These are phyloP conservation scores for Lachnellula hyalina DNA, from an alignment of 2,329 filamentous ascomycete species.

Conservation along the genomic window DNA sequence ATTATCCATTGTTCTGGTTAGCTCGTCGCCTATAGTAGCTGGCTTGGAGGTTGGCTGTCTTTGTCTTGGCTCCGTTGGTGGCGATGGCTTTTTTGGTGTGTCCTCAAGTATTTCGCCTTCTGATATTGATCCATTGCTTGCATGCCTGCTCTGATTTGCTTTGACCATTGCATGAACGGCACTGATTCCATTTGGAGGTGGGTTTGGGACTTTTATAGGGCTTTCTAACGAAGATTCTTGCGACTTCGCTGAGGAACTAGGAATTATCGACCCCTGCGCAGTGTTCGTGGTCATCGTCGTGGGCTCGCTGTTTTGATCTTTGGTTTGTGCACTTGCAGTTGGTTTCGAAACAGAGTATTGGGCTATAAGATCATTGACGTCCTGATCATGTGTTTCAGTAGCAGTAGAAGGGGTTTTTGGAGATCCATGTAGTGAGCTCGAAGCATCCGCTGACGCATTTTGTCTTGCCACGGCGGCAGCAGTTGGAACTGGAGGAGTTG, in stretches of 20 bases:
- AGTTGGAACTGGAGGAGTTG: conserved; percentile 16
- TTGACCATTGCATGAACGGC: conserved; percentile 9
- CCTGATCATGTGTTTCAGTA: conserved; percentile 18
- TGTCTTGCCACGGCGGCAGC: conserved; percentile 3
- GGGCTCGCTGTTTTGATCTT: conserved; percentile 4
- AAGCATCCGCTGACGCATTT: conserved; percentile 6
- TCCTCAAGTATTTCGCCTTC: conserved; percentile 33
- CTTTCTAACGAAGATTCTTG: conserved; percentile 22
- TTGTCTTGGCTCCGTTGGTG: conserved; percentile 19
- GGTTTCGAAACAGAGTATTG: conserved; percentile 22
- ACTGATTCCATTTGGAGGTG: conserved; percentile 8
- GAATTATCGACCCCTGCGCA: not conserved
- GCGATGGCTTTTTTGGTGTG: conserved; percentile 11
- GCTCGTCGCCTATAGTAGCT: conserved; percentile 12
- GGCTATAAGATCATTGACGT: conserved; percentile 25
- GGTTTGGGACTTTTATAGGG: conserved; percentile 15
- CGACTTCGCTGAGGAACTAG: conserved; percentile 9
- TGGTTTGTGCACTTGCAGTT: conserved; percentile 14
- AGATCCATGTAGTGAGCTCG: conserved; percentile 17
- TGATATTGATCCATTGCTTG: conserved; percentile 22
- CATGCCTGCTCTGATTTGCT: conserved; percentile 9
- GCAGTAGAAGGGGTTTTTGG: conserved; percentile 12
- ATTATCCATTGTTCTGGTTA: not conserved
- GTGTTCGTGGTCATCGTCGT: conserved; percentile 3
- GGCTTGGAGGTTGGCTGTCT: conserved; percentile 9